Base-by-base conservation (phyloP, 2,329 filamentous ascomycete genomes). In the Aspergillus sp. region DNA sequence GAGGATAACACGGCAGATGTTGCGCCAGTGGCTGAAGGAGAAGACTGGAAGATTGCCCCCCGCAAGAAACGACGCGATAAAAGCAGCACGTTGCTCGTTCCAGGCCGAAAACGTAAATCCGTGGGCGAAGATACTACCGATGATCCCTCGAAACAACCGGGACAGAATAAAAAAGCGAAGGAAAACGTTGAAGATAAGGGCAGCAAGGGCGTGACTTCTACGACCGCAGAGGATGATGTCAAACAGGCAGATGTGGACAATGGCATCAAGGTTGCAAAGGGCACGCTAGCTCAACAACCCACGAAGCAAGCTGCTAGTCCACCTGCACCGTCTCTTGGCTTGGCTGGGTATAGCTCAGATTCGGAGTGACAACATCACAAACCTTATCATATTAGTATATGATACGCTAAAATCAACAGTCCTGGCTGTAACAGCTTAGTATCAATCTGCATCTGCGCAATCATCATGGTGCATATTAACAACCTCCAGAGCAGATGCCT, bases 31-130 rank as follows among this genome's bases (percentile, higher is more conserved):
- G 69, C 66, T 3, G 71, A 76, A 49, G 73, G 74, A 52, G 77
- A 79, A 49, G 73, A 80, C 52, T 86, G 84, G 84, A 70, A 71
- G 4, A 74, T 77, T 15, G 74, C 76, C 12, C 76, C 76, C 19
- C 77, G 78, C 54, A 86, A 85, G 69, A 76, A 82, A 62, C 81
- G 83, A 62, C 81, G 81, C 55, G 76, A 72, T 59, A 81, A 79
- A 64, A 77, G 73, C 37, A 74, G 72, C 57, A 74, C 78, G 37
- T 62, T 67, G 19, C 66, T 76, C 48, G 63, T 73, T 12, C 70
- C 75, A 1, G 69, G 77, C 3, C 81, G 81, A 63, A 69, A 74
- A 47, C 73, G 77, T 52, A 80, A 78, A 62, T 78, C 76, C 11
- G 59, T 68, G 7, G 59, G 66, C 8, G 65, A 66, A 17, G 65